A percentile compares a stretch with the other conserved stretches of the same genome.
Evolutionary conservation across 2,329 filamentous ascomycete species (phyloP).

Genomic region (Phaeophleospora eucalypticola): DNA sequence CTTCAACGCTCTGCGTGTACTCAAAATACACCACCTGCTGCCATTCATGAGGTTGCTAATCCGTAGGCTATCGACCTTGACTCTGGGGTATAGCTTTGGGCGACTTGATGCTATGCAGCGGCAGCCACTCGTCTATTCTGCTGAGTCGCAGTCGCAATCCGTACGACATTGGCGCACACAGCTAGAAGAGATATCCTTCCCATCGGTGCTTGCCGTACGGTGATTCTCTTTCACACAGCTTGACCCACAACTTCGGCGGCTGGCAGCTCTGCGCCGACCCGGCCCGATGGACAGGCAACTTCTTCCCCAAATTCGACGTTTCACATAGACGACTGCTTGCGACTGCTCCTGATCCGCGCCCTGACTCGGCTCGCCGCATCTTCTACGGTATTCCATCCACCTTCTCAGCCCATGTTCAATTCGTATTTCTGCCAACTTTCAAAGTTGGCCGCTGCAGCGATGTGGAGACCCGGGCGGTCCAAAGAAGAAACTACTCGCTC

Average conservation of each 20-base stretch:
- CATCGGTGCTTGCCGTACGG: no score
- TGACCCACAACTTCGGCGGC: neutral
- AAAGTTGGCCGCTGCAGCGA: conserved; percentile 8
- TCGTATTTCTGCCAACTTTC: conserved; percentile 10
- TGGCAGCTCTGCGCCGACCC: neutral
- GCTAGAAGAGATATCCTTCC: no score
- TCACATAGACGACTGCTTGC: conserved; percentile 3
- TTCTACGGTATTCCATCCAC: neutral
- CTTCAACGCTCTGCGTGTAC: neutral
- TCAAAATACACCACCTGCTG: neutral
- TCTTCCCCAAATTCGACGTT: conserved; percentile 2
- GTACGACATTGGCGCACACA: no score
- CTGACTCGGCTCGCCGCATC: conserved; percentile 1
- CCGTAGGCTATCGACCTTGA: neutral
- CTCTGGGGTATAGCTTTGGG: neutral
- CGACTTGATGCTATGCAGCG: neutral
- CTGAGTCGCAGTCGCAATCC: neutral
- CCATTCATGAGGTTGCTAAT: neutral
- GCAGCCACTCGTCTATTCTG: neutral
- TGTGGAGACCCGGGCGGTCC: neutral
- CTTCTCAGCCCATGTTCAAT: conserved; percentile 5
- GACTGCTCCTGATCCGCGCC: conserved; percentile 1
- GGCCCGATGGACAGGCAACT: conserved; percentile 2
- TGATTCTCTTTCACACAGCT: neutral
- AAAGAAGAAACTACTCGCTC: conserved; percentile 4